Conservation (phyloP, 768 basidiomycete genomes). For the Trametes villosa region DNA sequence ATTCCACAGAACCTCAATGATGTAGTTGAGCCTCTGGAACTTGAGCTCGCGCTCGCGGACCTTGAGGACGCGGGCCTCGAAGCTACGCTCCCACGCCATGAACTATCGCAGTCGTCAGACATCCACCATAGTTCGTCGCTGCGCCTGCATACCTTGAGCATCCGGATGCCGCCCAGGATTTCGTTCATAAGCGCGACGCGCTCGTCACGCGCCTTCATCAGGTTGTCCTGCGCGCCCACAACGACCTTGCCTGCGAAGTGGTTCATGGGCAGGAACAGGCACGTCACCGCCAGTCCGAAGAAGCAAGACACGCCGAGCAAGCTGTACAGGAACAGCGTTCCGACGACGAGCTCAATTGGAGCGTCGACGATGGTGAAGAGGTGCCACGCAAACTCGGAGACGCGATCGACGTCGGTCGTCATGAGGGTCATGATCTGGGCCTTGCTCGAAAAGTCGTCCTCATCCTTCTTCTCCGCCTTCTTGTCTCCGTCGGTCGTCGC, state of each 20-base stretch:
- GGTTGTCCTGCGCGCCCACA: conserved; percentile 75
- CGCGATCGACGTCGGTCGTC: conserved; percentile 92
- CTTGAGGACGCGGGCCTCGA: conserved; percentile 73
- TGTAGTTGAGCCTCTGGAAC: conserved; percentile 86
- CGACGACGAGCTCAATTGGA: conserved; percentile 80
- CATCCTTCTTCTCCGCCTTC: conserved; percentile 65
- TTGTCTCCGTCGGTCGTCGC: conserved; percentile 35
- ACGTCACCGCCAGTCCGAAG: conserved; percentile 77
- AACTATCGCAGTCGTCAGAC: conserved; percentile 51
- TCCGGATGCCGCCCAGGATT: conserved; percentile 33
- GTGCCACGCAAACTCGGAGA: conserved; percentile 85
- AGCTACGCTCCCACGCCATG: conserved; percentile 94
- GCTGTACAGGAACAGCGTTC: conserved; percentile 74
- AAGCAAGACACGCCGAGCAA: conserved; percentile 80
- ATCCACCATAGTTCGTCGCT: no score
- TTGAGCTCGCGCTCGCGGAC: conserved; percentile 82
- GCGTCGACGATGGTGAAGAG: conserved; percentile 73
- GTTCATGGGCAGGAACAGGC: conserved; percentile 70
- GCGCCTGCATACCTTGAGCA: conserved; percentile 6
- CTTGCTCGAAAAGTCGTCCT: conserved; percentile 58
- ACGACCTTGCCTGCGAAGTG: conserved; percentile 84
- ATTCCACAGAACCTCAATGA: conserved; percentile 69
- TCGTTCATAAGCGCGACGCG: conserved; percentile 93
- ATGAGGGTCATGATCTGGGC: conserved; percentile 93
- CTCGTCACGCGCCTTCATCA: conserved; percentile 93